A percentile compares a stretch with the other conserved stretches of the same genome.
These are phyloP conservation scores for Hymenoscyphus albidus DNA, from an alignment of 2,329 filamentous ascomycete species.

Conservation along the genomic window DNA sequence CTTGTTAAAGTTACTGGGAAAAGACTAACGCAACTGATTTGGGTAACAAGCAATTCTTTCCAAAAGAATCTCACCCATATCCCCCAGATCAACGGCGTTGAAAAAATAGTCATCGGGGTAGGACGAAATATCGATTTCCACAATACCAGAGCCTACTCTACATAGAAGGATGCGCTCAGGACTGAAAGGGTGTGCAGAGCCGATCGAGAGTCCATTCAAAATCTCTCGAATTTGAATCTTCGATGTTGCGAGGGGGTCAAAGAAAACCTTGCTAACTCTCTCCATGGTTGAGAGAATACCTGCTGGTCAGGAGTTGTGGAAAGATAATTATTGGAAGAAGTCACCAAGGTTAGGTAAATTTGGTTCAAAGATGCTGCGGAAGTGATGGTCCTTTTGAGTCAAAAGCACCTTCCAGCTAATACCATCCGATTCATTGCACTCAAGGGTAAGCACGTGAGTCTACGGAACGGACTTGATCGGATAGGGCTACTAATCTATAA, in stretches of 20 bases:
- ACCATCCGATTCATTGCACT: too few relatives aligned
- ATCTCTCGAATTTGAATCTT: conserved; percentile 23
- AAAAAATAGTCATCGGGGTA: conserved; percentile 30
- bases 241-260: conserved; percentile 28
- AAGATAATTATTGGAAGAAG: not conserved
- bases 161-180: conserved; percentile 23
- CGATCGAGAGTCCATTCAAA: conserved; percentile 23
- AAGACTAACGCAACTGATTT: not conserved
- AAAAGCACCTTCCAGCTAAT: too few relatives aligned
- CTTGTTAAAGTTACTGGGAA: not conserved
- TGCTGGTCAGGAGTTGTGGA: not conserved
- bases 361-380: not conserved
- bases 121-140: conserved; percentile 29
- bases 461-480: too few relatives aligned
- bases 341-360: not conserved
- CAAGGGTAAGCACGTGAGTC: not conserved
- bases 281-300: conserved; percentile 19
- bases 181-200: conserved; percentile 28
- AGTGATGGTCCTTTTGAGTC: not conserved
- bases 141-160: conserved; percentile 17
- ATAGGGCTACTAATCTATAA: too few relatives aligned
- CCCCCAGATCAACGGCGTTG: conserved; percentile 30
- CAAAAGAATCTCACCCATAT: conserved; percentile 26
- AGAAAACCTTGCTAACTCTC: conserved; percentile 27
- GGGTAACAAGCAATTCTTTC: conserved; percentile 25